phyloP scores from a whole-genome alignment of 805 yeast genomes.

The Saccharomycopsis babjevae region DNA sequence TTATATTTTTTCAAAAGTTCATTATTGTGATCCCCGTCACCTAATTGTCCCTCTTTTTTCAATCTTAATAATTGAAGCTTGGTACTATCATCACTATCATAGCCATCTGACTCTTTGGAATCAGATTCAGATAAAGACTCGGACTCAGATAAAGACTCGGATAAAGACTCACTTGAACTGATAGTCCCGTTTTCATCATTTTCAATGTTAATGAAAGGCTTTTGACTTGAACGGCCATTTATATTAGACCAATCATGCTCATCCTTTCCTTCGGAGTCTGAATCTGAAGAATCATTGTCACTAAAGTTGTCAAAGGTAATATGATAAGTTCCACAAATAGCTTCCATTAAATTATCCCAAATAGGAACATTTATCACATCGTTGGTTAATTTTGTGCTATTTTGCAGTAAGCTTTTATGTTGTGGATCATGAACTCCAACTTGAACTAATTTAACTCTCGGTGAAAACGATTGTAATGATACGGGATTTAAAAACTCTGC shows the following conservation, averaged over 20 bases:
- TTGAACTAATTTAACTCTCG: background rate
- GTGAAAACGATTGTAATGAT: background rate
- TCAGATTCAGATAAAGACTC: background rate
- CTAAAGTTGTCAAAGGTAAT: conserved; percentile 14
- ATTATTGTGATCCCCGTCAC: background rate
- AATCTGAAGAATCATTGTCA: conserved; percentile 7
- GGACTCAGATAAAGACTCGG: background rate
- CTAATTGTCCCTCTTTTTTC: conserved; percentile 12
- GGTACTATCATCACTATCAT: conserved; percentile 18
- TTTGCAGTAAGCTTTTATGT: background rate
- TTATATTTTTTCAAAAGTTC: conserved; percentile 6
- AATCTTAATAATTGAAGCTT: conserved; percentile 11
- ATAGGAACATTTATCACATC: conserved; percentile 15
- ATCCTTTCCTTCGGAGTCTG: conserved; percentile 2
- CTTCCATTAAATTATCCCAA: conserved; percentile 19
- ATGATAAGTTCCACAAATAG: conserved; percentile 13
- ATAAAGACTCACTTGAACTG: background rate
- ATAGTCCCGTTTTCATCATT: background rate
- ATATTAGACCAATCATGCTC: conserved; percentile 1
- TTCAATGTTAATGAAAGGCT: background rate
- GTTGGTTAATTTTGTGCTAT: conserved; percentile 1
- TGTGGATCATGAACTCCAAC: background rate
- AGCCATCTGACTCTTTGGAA: background rate
- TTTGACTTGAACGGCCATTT: background rate
- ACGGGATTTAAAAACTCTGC: background rate